These are phyloP conservation scores for Globisporangium recalcitrans DNA, from an alignment of 352 stramenopile species.

Conservation along the genomic window DNA sequence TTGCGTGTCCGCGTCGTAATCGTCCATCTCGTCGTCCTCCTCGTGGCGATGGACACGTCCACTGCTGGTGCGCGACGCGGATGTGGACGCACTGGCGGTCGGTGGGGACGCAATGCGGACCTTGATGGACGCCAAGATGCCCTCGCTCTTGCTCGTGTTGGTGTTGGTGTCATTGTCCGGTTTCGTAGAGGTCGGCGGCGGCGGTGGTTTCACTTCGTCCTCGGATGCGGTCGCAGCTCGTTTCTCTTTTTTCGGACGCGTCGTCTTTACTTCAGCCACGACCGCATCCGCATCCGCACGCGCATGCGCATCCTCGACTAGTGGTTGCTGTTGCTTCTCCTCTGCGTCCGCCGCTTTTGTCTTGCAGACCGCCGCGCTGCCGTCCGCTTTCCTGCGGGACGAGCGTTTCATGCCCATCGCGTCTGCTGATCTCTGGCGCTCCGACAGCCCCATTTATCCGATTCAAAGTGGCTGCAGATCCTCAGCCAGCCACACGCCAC, in stretches of 20 bases:
- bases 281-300: neutral
- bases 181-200: neutral
- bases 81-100: too few species aligned
- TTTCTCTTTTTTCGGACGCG: neutral
- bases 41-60: neutral
- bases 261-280: neutral
- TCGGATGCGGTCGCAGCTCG: conserved; percentile 1
- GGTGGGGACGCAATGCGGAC: conserved; percentile 12
- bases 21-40: conserved; percentile 1
- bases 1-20: neutral
- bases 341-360: neutral
- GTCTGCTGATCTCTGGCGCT: conserved; percentile 2
- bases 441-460: conserved; percentile 2
- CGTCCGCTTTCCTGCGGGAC: conserved; percentile 2
- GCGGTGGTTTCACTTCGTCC: neutral
- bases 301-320: neutral
- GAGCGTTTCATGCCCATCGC: neutral
- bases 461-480: neutral
- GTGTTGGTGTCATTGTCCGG: neutral
- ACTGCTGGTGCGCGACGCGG: neutral
- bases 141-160: neutral
- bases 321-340: neutral
- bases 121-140: conserved; percentile 1
- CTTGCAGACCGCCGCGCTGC: neutral
- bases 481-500: too few species aligned